phyloP scores from a whole-genome alignment of 2,329 filamentous ascomycete species.

The Colletotrichum ledebouriae region DNA sequence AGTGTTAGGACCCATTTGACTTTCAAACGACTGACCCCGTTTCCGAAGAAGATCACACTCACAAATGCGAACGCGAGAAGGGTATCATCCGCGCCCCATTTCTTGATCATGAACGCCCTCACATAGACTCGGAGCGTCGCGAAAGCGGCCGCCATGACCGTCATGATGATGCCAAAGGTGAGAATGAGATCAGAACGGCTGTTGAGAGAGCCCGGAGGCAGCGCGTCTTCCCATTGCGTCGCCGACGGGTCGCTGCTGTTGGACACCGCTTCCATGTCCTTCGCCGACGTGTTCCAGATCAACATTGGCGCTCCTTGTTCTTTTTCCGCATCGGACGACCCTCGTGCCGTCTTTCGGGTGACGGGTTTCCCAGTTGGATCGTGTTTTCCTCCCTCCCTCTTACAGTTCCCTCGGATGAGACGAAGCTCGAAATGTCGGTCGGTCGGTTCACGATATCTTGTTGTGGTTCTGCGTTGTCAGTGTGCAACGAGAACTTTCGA shows the following conservation, averaged over 20 bases:
- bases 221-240: not conserved
- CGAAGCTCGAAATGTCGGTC: too few relatives aligned
- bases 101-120: slow-evolving; percentile 45
- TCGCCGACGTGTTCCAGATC: slow-evolving; percentile 11
- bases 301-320: slow-evolving; percentile 12
- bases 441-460: too few relatives aligned
- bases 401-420: too few relatives aligned
- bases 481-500: too few relatives aligned
- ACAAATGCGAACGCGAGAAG: slow-evolving; percentile 16
- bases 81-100: slow-evolving; percentile 47
- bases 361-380: not conserved
- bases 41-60: not conserved
- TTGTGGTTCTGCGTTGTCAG: too few relatives aligned
- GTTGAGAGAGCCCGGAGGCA: not conserved
- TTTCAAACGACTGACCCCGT: too few relatives aligned
- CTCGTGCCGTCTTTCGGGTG: not conserved
- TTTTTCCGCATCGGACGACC: not conserved
- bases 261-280: slow-evolving; percentile 13
- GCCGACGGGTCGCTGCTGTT: not conserved
- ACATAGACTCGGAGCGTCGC: slow-evolving; percentile 43
- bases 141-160: slow-evolving; percentile 3
- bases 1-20: too few relatives aligned
- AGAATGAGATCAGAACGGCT: slow-evolving; percentile 18
- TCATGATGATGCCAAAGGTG: not conserved
- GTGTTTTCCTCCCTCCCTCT: too few relatives aligned